Evolutionary conservation across 805 yeast genomes (phyloP).

Genomic region (Ascoidea tarda): DNA sequence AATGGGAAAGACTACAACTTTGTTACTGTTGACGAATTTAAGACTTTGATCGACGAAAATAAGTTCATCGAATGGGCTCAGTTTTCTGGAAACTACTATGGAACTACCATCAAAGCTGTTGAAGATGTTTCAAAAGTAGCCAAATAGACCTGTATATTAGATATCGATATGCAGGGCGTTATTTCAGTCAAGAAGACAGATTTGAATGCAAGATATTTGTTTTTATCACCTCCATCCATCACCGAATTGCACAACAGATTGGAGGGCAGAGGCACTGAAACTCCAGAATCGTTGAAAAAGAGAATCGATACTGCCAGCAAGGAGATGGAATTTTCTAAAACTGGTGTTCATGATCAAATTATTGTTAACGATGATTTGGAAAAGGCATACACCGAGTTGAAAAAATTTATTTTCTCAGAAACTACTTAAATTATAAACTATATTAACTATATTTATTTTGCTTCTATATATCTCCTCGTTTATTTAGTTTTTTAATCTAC

Average conservation of each 20-base stretch:
- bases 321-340: slow-evolving; percentile 78
- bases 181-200: slow-evolving; percentile 74
- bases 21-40: slow-evolving; percentile 65
- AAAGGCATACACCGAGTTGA: slow-evolving; percentile 71
- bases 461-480: too few relatives aligned
- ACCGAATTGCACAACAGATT: slow-evolving; percentile 67
- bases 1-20: slow-evolving; percentile 88
- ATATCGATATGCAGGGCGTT: slow-evolving; percentile 99
- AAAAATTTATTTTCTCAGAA: slow-evolving; percentile 50
- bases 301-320: slow-evolving; percentile 78
- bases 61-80: slow-evolving; percentile 96
- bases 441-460: too few relatives aligned
- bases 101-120: slow-evolving; percentile 82
- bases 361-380: slow-evolving; percentile 89
- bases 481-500: too few relatives aligned
- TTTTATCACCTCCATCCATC: slow-evolving; percentile 85
- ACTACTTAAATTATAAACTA: neutral
- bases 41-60: slow-evolving; percentile 53
- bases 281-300: slow-evolving; percentile 68
- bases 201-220: slow-evolving; percentile 74
- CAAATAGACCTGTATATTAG: slow-evolving; percentile 77
- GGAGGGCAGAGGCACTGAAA: slow-evolving; percentile 88
- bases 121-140: slow-evolving; percentile 46
- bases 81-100: slow-evolving; percentile 95
- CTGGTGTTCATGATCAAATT: slow-evolving; percentile 85